A percentile compares a stretch with the other conserved stretches of the same genome.
phyloP scores from a whole-genome alignment of 2,329 filamentous ascomycete genomes.

The Hymenoscyphus fraxineus region DNA sequence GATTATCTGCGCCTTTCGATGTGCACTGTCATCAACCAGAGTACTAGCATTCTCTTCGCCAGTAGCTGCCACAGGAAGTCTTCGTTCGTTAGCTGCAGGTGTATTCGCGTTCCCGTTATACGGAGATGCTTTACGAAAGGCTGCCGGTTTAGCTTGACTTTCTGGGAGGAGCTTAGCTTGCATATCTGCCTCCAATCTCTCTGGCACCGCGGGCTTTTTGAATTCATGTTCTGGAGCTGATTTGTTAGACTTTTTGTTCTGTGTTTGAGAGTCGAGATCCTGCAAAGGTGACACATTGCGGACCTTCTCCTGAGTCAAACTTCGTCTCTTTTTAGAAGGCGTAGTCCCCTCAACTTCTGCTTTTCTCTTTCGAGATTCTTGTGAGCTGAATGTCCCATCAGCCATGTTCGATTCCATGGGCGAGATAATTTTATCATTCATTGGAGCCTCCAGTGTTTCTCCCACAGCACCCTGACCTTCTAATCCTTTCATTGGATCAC shows the following conservation, averaged over 20 bases:
- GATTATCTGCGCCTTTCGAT: slow-evolving; percentile 18
- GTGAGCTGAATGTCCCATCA: neutral
- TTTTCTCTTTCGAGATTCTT: neutral
- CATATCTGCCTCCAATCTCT: neutral
- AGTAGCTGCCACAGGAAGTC: neutral
- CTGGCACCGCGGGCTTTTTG: neutral
- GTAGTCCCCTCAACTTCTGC: neutral
- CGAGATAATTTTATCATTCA: neutral
- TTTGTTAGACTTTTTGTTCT: neutral
- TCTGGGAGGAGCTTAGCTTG: neutral
- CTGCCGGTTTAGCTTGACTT: neutral
- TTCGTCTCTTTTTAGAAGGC: slow-evolving; percentile 3
- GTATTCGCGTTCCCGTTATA: neutral
- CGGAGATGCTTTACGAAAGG: neutral
- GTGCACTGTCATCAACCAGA: slow-evolving; percentile 16
- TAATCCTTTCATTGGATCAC: neutral
- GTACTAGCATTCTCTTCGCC: neutral
- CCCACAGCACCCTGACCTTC: neutral
- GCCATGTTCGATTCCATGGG: neutral
- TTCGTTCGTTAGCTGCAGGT: neutral
- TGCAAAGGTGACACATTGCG: neutral
- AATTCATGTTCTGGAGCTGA: neutral
- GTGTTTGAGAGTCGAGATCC: neutral
- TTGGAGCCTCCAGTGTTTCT: neutral
- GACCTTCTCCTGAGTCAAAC: neutral